Conservation (phyloP, 352 stramenopile species). For the Phytophthora aleatoria region DNA sequence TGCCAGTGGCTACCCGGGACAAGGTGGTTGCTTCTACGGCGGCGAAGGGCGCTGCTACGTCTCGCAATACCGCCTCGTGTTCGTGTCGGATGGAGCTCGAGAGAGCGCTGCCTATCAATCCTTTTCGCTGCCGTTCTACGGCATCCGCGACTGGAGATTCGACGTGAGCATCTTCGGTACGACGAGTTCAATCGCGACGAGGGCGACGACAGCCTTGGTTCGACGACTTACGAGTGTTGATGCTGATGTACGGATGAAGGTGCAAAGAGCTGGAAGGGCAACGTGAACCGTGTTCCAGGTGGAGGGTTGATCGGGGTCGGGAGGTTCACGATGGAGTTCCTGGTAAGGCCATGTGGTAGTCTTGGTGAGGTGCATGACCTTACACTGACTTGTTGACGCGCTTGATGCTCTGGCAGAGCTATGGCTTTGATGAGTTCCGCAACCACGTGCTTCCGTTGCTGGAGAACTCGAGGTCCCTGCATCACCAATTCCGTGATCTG, state of each 20-base stretch:
- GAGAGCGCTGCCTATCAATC: constrained; percentile 59
- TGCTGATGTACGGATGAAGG: constrained; percentile 32
- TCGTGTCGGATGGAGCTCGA: constrained; percentile 46
- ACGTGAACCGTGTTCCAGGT: constrained; percentile 72
- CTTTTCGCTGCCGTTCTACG: constrained; percentile 81
- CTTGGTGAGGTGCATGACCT: background rate
- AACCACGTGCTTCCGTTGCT: constrained; percentile 70
- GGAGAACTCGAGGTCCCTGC: constrained; percentile 53
- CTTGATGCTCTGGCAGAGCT: constrained; percentile 37
- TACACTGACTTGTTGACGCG: constrained; percentile 7
- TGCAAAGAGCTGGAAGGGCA: constrained; percentile 63
- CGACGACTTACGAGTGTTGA: background rate
- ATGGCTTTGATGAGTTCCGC: constrained; percentile 80
- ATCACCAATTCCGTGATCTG: constrained; percentile 57
- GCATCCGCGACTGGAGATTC: constrained; percentile 77
- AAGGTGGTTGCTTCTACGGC: constrained; percentile 83
- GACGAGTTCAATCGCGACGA: background rate
- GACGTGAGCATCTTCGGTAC: constrained; percentile 64
- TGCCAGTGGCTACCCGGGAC: constrained; percentile 74
- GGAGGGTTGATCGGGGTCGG: constrained; percentile 70
- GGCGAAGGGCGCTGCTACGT: constrained; percentile 70
- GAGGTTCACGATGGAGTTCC: constrained; percentile 62
- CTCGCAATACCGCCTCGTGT: constrained; percentile 81
- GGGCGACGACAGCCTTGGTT: background rate
- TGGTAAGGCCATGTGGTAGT: constrained; percentile 27